Base-by-base conservation (phyloP, 2,329 filamentous ascomycete genomes). In the Aureobasidium sp. region DNA sequence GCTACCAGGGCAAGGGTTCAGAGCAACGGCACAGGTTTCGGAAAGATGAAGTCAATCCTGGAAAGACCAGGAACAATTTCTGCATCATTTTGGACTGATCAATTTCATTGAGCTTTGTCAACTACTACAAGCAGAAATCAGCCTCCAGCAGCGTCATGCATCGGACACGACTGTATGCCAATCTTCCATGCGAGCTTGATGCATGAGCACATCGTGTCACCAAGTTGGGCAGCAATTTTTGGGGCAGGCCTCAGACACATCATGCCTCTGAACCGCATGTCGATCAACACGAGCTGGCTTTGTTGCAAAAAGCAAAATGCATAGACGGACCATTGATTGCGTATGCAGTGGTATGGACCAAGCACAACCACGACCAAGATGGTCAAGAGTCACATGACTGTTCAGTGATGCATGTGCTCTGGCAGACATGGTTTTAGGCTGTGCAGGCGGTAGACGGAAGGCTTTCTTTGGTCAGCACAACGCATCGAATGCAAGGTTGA, bases 21-120 rank as follows among this genome's bases (percentile, higher is more conserved):
- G 53, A 68, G 66, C 55, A 71, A 12, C 63, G 66, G 39, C 70
- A 68, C 55, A 69, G 71, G 13, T 89, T 87, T 70, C 80, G 80
- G 64, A 97, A 97, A 76, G 82, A 84, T 65, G 88, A 94, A 72
- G 73, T 96, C 44, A 87, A 89, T 65, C 82, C 90, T 26, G 92
- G 92, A 12, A 78, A 80, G 59, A 83, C 80, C 27, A 85, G 92
- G 72, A 99, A 99, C 75, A 97, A 99, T 71, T 99, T 97, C 74
- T 86, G 89, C 15, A 86, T 97, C 68, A 82, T 90, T 17, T 73
- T 96, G 64, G 78, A 76, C 53, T 74, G 67, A 69, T 17, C 24
- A 1, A 26, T 17, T 20, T 27, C 32, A n/a, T 39, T 26, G 26
- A 44, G 27, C 27, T 44, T 47, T 46, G 20, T 26, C 32, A 29